These are phyloP conservation scores for Phyllosticta capitalensis DNA, from an alignment of 2,329 filamentous ascomycete genomes.

Conservation along the genomic window DNA sequence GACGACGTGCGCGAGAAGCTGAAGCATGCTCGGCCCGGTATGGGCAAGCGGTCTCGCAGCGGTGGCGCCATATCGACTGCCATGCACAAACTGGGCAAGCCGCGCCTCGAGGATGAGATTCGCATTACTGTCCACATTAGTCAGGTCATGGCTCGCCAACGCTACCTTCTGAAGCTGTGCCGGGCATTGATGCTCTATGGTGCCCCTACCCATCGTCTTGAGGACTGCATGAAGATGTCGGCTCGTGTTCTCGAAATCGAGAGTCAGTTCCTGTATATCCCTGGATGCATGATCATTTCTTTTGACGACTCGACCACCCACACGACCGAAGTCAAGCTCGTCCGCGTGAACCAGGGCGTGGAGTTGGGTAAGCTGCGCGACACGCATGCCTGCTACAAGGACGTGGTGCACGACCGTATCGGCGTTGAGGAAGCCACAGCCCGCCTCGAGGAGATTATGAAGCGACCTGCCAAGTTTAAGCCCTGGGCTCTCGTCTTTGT, in stretches of 20 bases:
- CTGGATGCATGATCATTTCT: conserved; percentile 88
- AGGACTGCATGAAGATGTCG: conserved; percentile 87
- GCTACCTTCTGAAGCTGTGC: conserved; percentile 77
- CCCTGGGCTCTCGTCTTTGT: conserved; percentile 47
- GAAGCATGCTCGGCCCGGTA: conserved; percentile 27
- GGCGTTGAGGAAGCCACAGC: conserved; percentile 60
- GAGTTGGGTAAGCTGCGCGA: conserved; percentile 66
- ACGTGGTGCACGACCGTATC: conserved; percentile 70
- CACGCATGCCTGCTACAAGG: conserved; percentile 69
- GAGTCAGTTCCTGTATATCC: conserved; percentile 81
- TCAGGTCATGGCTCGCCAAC: conserved; percentile 66
- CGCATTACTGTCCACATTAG: conserved; percentile 53
- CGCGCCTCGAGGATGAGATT: conserved; percentile 41
- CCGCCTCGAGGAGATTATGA: conserved; percentile 53
- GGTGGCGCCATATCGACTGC: conserved; percentile 26
- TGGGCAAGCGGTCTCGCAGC: conserved; percentile 28
- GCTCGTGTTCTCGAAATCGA: conserved; percentile 83
- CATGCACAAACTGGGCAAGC: conserved; percentile 26
- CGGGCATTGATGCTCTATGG: conserved; percentile 82
- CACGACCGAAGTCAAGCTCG: conserved; percentile 70
- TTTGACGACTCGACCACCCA: conserved; percentile 68
- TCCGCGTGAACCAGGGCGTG: conserved; percentile 58
- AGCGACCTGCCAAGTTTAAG: conserved; percentile 45
- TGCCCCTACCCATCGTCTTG: conserved; percentile 80
- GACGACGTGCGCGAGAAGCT: conserved; percentile 33